These are phyloP conservation scores for Prunus campanulata DNA, from an alignment of 306 rosid species.

Conservation along the genomic window DNA sequence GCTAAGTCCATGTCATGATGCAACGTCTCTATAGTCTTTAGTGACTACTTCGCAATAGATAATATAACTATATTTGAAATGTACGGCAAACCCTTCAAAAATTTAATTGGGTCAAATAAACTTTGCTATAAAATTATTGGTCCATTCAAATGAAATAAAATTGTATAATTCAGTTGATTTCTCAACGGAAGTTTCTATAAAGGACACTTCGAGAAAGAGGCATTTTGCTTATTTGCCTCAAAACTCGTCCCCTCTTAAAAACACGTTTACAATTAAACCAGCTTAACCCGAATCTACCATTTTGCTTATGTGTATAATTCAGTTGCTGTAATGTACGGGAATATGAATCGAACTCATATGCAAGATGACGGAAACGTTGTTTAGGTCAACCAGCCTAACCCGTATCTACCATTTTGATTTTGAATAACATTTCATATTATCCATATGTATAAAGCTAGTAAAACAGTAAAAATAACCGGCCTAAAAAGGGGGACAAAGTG, in stretches of 20 bases:
- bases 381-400: no score
- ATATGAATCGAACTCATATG: no score
- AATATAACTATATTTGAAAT: neutral
- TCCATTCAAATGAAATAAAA: neutral
- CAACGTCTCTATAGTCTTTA: neutral
- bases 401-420: no score
- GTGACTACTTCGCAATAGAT: neutral
- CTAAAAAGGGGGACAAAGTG: neutral
- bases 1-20: constrained; percentile 7
- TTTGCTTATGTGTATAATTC: no score
- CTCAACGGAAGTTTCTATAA: neutral
- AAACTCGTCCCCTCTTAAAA: neutral
- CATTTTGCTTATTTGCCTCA: neutral
- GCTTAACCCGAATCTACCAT: no score
- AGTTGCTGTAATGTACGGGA: no score
- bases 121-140: neutral
- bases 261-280: neutral
- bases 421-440: no score
- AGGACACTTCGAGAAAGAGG: neutral
- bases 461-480: neutral
- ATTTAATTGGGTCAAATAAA: neutral
- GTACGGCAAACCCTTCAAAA: neutral
- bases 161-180: neutral
- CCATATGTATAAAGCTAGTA: neutral
- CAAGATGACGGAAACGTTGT: rapidly evolving